Percentiles rank a stretch among this genome's conserved stretches.
Evolutionary conservation across 1,284 basidiomycete species (phyloP).

Genomic region (Cutaneotrichosporon spelunceum): DNA sequence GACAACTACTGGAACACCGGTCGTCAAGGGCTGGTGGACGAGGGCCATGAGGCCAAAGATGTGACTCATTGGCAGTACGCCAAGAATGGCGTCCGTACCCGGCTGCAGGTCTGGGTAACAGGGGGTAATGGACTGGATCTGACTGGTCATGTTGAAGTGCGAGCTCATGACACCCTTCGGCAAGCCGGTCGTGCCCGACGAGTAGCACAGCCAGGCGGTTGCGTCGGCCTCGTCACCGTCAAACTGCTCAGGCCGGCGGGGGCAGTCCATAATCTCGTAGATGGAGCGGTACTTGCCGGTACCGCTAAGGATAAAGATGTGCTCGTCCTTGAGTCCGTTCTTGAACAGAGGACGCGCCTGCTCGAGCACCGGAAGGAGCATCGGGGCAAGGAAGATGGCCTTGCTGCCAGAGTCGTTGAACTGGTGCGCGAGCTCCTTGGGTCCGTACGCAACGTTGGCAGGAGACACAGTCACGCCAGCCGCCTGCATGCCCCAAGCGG

Average conservation of each 20-base stretch:
- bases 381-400: slow-evolving; percentile 59
- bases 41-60: slow-evolving; percentile 39
- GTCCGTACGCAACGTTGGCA: slow-evolving; percentile 43
- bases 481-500: slow-evolving; percentile 58
- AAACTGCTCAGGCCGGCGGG: slow-evolving; percentile 13
- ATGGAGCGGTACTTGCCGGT: slow-evolving; percentile 23
- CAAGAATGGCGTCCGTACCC: slow-evolving; percentile 19
- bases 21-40: slow-evolving; percentile 61
- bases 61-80: slow-evolving; percentile 21
- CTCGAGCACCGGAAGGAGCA: slow-evolving; percentile 51
- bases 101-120: slow-evolving; percentile 9
- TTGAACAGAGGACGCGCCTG: slow-evolving; percentile 24
- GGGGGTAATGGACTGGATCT: slow-evolving; percentile 23
- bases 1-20: slow-evolving; percentile 64
- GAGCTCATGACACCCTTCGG: slow-evolving; percentile 57
- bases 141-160: slow-evolving; percentile 61
- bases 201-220: slow-evolving; percentile 58
- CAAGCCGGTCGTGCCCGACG: slow-evolving; percentile 59
- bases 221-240: slow-evolving; percentile 11
- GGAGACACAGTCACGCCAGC: slow-evolving; percentile 37
- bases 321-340: slow-evolving; percentile 3
- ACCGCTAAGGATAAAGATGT: slow-evolving; percentile 12
- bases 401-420: slow-evolving; percentile 57
- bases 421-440: slow-evolving; percentile 48
- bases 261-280: slow-evolving; percentile 16